Evolutionary conservation across 1,139 yeast genomes (phyloP).

Genomic region (Arxiozyma slooffiae): DNA sequence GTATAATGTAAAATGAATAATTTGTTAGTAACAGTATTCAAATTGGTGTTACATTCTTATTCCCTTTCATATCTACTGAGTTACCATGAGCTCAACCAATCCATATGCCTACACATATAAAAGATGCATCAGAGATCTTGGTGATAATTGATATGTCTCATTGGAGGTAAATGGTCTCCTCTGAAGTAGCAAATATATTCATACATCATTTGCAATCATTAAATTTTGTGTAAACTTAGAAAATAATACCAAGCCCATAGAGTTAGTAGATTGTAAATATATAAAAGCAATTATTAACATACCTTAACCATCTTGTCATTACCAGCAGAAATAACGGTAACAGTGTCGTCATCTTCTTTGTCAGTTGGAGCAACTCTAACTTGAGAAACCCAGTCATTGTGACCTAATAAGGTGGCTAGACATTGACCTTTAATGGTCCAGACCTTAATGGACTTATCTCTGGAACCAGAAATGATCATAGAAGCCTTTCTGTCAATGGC

Average conservation of each 20-base stretch:
- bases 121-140: conserved; percentile 85
- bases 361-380: conserved; percentile 62
- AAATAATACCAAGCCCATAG: not conserved
- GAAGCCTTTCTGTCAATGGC: conserved; percentile 95
- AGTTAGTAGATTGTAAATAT: conserved; percentile 5
- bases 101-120: not conserved
- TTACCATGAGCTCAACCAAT: not conserved
- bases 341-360: conserved; percentile 42
- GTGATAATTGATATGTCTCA: conserved; percentile 93
- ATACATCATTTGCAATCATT: conserved; percentile 64
- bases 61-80: not conserved
- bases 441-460: conserved; percentile 98
- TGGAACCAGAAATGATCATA: conserved; percentile 97
- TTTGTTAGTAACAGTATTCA: not conserved
- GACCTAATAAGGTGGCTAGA: conserved; percentile 87
- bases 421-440: conserved; percentile 99
- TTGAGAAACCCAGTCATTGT: conserved; percentile 98
- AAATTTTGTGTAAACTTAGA: not conserved
- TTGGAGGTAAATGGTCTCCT: conserved; percentile 61
- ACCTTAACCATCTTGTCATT: conserved; percentile 99
- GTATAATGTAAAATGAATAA: not conserved
- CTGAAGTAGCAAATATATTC: conserved; percentile 98
- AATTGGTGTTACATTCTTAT: not conserved
- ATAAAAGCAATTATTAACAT: conserved; percentile 39
- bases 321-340: conserved; percentile 91